Base-by-base conservation (phyloP, 2,329 filamentous ascomycete genomes). In the Verticillium tricorpus region DNA sequence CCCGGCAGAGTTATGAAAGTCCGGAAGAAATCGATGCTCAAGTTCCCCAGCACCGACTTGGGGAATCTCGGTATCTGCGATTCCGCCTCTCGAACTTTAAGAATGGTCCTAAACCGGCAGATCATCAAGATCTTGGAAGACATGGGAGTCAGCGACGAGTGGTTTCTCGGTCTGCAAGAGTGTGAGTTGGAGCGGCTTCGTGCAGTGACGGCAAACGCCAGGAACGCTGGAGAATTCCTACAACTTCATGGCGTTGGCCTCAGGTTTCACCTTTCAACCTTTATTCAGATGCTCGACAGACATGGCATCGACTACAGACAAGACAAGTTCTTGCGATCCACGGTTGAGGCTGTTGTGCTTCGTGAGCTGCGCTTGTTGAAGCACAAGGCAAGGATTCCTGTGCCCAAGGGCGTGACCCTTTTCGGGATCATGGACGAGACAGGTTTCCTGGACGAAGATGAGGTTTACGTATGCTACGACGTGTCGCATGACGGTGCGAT, bases 111-210 rank as follows among this genome's bases (percentile, higher is more conserved):
- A 1, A 96, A 96, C 69, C 86, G 89, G 1, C 91, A 91, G 66
- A 80, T 93, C 64, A 92, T 96, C 75, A 96, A 96, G 71, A 92
- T 96, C 5, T 73, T 96, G 1, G 92, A 96, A 69, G 92, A 96
- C 66, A 86, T 94, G 72, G 82, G 83, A 0, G 86, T 90, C 0
- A 70, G 79, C 0, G 69, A 76, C 1, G 61, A 74, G 0, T 89
- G 84, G 71, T 94, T 96, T 66, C 70, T 89, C 12, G 69, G 79
- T 0, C 74, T 91, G 1, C 92, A 95, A 71, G 76, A 79, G 0
- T 76, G 77, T n/a, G 88, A 88, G 32, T 75, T 95, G 3, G 66
- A 80, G 0, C 77, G 81, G 14, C 77, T 96, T 5, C 82, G 85
- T 3, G 73, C 74, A 12, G 85, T 89, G 56, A 88, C 88, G 0